A percentile compares a stretch with the other conserved stretches of the same genome.
phyloP scores from a whole-genome alignment of 805 yeast species.

The Yamadazyma akitaensis region DNA sequence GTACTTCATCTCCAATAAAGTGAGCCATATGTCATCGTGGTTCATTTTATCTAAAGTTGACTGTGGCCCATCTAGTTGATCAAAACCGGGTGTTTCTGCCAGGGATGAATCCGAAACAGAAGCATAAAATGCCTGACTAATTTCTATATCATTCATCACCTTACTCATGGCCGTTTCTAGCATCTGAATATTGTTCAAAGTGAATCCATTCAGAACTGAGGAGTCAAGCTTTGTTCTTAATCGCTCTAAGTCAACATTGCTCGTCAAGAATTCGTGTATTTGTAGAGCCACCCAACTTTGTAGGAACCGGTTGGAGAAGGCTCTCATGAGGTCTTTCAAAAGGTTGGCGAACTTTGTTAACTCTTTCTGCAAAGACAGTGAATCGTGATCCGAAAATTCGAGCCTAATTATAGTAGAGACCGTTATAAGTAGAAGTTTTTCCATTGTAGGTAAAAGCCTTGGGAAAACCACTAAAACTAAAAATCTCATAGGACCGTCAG shows the following conservation, averaged over 20 bases:
- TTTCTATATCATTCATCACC: slow-evolving; percentile 6
- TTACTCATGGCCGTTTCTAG: neutral
- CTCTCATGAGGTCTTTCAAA: slow-evolving; percentile 9
- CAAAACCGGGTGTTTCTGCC: too few species aligned
- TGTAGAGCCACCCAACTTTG: slow-evolving; percentile 63
- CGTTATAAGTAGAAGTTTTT: neutral
- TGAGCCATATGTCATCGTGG: slow-evolving; percentile 1
- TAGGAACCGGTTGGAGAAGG: slow-evolving; percentile 51
- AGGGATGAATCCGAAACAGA: neutral
- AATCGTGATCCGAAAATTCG: neutral
- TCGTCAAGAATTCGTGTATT: slow-evolving; percentile 43
- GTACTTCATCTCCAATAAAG: neutral
- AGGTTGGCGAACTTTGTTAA: slow-evolving; percentile 19
- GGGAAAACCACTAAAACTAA: neutral
- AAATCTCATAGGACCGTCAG: slow-evolving; percentile 15
- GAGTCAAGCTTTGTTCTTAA: neutral
- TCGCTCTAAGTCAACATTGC: slow-evolving; percentile 25
- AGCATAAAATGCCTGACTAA: slow-evolving; percentile 6
- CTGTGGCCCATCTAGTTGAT: neutral
- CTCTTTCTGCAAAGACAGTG: slow-evolving; percentile 11
- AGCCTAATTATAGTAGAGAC: neutral
- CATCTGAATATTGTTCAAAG: slow-evolving; percentile 3
- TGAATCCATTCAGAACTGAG: slow-evolving; percentile 5
- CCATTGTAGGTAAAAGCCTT: neutral
- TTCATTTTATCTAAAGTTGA: neutral